Evolutionary conservation across 805 yeast species (phyloP).

Genomic region (Brettanomyces sp.): DNA sequence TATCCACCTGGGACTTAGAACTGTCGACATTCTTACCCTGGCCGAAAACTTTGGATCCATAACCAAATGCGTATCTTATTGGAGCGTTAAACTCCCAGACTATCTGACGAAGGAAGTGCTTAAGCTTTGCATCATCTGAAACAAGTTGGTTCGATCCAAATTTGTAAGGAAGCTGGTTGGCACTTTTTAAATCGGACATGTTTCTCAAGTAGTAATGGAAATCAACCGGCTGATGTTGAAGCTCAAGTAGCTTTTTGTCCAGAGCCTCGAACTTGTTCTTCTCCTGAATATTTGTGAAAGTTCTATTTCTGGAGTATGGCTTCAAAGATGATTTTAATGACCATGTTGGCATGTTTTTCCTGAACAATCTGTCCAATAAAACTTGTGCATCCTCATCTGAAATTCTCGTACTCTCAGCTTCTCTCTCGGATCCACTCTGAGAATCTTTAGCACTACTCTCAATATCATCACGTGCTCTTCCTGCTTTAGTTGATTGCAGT

Average conservation of each 20-base stretch:
- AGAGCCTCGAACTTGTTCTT: conserved; percentile 17
- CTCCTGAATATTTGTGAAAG: conserved; percentile 13
- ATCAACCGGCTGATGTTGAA: conserved; percentile 24
- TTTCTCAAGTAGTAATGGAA: conserved; percentile 26
- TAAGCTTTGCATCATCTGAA: conserved; percentile 30
- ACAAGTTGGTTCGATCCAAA: conserved; percentile 54
- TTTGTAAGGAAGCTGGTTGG: conserved; percentile 42
- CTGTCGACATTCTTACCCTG: conserved; percentile 42
- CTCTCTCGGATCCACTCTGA: background rate
- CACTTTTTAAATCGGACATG: conserved; percentile 22
- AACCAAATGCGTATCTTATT: conserved; percentile 75
- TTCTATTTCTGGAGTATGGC: conserved; percentile 12
- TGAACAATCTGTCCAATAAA: conserved; percentile 21
- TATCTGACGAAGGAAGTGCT: conserved; percentile 35
- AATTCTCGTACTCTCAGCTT: background rate
- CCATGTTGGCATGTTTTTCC: conserved; percentile 17
- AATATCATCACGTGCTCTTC: background rate
- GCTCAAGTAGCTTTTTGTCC: conserved; percentile 21
- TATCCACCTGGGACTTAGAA: conserved; percentile 62
- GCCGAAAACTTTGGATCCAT: conserved; percentile 87
- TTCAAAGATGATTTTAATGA: conserved; percentile 7
- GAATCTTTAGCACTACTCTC: background rate
- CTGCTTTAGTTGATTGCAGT: too few species aligned
- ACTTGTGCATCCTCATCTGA: conserved; percentile 5
- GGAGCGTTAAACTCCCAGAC: conserved; percentile 60